phyloP scores from a whole-genome alignment of 495 filamentous ascomycete genomes.

The Lepraria neglecta region DNA sequence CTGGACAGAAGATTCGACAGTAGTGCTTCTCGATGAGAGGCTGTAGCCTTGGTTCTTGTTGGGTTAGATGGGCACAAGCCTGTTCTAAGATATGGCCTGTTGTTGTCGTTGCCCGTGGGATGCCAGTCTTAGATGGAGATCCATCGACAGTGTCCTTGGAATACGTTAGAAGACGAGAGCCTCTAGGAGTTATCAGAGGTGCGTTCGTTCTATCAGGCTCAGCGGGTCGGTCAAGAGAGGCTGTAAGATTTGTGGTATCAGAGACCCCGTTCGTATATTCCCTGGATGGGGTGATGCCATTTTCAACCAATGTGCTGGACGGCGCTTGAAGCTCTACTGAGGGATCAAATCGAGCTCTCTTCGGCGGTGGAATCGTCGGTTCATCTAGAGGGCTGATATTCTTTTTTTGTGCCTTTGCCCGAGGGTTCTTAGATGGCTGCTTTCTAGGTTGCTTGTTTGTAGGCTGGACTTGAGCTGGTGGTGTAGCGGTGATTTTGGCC shows the following conservation, averaged over 20 bases:
- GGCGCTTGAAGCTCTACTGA: background rate
- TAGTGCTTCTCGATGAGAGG: slow-evolving; percentile 66
- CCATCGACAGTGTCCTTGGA: slow-evolving; percentile 40
- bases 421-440: background rate
- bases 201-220: slow-evolving; percentile 65
- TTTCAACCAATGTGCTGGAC: background rate
- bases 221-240: slow-evolving; percentile 44
- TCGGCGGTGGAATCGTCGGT: slow-evolving; percentile 1
- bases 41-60: slow-evolving; percentile 66
- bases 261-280: background rate
- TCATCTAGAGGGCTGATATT: background rate
- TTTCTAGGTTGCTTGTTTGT: background rate
- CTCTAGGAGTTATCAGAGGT: slow-evolving; percentile 70
- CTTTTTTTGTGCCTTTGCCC: background rate
- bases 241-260: background rate
- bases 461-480: background rate
- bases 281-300: background rate
- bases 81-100: slow-evolving; percentile 69
- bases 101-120: slow-evolving; percentile 50
- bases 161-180: slow-evolving; percentile 60
- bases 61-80: slow-evolving; percentile 71
- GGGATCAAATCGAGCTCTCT: slow-evolving; percentile 9
- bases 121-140: slow-evolving; percentile 54
- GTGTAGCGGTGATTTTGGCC: background rate
- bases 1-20: slow-evolving; percentile 73